A percentile compares a stretch with the other conserved stretches of the same genome.
Evolutionary conservation across 148 eudicot genomes (phyloP).

Genomic region (Gaultheria prostrata): DNA sequence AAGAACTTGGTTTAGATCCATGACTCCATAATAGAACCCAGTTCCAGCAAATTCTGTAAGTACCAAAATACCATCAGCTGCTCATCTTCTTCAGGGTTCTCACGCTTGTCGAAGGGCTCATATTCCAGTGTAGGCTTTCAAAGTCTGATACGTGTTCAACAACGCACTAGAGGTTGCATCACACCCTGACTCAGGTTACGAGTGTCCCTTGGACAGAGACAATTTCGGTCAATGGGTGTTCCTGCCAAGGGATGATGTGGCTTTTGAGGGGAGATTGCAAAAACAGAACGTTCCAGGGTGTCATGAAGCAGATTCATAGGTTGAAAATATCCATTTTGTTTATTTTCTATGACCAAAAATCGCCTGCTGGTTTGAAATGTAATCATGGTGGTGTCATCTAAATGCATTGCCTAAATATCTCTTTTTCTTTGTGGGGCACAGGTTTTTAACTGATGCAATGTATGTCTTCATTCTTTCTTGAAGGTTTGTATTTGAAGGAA

Average conservation of each 20-base stretch:
- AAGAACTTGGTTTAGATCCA: not conserved
- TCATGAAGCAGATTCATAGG: not conserved
- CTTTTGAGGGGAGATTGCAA: not conserved
- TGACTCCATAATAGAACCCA: not conserved
- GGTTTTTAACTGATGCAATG: slow-evolving; percentile 3
- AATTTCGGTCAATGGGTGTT: not conserved
- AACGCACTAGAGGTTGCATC: not conserved
- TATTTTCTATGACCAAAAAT: not conserved
- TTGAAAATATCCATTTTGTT: not conserved
- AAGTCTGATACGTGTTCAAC: not conserved
- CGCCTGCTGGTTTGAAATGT: not conserved
- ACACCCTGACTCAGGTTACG: not conserved
- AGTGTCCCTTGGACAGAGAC: not conserved
- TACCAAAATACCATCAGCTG: not conserved
- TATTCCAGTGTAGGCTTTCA: not conserved
- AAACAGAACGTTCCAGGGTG: not conserved
- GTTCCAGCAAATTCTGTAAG: not conserved
- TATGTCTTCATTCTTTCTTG: slow-evolving; percentile 15
- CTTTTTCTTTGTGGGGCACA: not conserved
- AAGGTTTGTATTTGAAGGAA: slow-evolving; percentile 88
- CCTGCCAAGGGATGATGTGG: not conserved
- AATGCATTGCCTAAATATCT: not conserved
- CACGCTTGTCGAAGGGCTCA: not conserved
- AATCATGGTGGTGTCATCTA: not conserved
- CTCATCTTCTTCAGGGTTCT: not conserved